Evolutionary conservation across 1,284 basidiomycete species (phyloP).

Genomic region (Ganoderma resinaceum): DNA sequence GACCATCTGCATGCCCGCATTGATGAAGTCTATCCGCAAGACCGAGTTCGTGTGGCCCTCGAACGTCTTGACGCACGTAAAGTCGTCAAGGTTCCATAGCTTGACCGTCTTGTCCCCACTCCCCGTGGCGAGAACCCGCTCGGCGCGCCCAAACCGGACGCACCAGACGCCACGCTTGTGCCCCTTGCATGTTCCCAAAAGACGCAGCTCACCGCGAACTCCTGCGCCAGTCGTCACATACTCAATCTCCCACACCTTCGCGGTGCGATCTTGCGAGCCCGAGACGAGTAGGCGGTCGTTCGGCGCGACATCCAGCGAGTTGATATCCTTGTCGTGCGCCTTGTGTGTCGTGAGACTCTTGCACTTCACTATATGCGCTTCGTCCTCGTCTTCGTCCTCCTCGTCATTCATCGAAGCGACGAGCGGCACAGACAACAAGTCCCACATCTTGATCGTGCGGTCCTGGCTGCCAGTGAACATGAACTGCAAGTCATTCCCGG

Average conservation of each 20-base stretch:
- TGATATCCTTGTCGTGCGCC: slow-evolving; percentile 99
- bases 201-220: slow-evolving; percentile 72
- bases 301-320: slow-evolving; percentile 92
- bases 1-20: slow-evolving; percentile 85
- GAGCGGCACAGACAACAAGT: slow-evolving; percentile 65
- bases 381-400: slow-evolving; percentile 26
- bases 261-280: slow-evolving; percentile 95
- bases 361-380: slow-evolving; percentile 51
- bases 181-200: slow-evolving; percentile 91
- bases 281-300: slow-evolving; percentile 91
- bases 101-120: slow-evolving; percentile 96
- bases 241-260: slow-evolving; percentile 87
- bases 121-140: slow-evolving; percentile 89
- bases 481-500: slow-evolving; percentile 54
- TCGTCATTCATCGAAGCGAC: slow-evolving; percentile 36
- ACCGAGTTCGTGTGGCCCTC: slow-evolving; percentile 98
- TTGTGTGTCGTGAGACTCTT: slow-evolving; percentile 89
- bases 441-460: slow-evolving; percentile 99
- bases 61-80: slow-evolving; percentile 92
- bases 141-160: slow-evolving; percentile 86
- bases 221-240: slow-evolving; percentile 55
- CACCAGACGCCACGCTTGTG: slow-evolving; percentile 98
- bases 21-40: slow-evolving; percentile 91
- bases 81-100: slow-evolving; percentile 94
- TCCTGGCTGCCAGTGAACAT: slow-evolving; percentile 97